phyloP scores from a whole-genome alignment of 495 filamentous ascomycete genomes.

The Penicillium flavigenum region DNA sequence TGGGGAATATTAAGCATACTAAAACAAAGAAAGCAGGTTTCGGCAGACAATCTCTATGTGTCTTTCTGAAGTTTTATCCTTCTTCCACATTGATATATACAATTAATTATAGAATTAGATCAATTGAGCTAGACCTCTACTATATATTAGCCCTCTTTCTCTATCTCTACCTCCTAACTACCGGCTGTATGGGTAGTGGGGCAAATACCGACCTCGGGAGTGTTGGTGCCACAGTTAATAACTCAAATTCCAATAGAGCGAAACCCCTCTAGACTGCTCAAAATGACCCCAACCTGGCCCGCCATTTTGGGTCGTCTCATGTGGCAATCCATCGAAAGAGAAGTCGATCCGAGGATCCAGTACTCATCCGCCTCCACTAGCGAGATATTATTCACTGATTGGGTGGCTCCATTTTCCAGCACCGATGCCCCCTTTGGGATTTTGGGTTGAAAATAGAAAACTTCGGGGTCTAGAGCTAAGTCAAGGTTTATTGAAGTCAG shows the following conservation, averaged over 20 bases:
- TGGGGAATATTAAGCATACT: no score
- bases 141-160: no score
- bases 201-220: no score
- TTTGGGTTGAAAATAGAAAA: neutral
- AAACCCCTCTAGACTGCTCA: neutral
- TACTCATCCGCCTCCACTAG: slow-evolving; percentile 18
- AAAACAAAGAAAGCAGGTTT: no score
- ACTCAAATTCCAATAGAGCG: neutral
- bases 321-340: slow-evolving; percentile 19
- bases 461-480: slow-evolving; percentile 16
- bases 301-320: neutral
- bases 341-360: slow-evolving; percentile 21
- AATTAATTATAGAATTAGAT: no score
- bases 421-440: slow-evolving; percentile 5
- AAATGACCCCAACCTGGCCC: neutral
- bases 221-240: no score
- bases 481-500: slow-evolving; percentile 8
- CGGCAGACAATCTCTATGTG: no score
- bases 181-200: no score
- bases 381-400: slow-evolving; percentile 1
- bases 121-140: no score
- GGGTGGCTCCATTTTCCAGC: neutral
- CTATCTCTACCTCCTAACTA: no score
- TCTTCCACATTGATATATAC: no score
- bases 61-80: no score